Evolutionary conservation across 169 alveolate species (phyloP), one percentile per base, ranked within the genome.

Genomic region (Eimeria praecox): DNA sequence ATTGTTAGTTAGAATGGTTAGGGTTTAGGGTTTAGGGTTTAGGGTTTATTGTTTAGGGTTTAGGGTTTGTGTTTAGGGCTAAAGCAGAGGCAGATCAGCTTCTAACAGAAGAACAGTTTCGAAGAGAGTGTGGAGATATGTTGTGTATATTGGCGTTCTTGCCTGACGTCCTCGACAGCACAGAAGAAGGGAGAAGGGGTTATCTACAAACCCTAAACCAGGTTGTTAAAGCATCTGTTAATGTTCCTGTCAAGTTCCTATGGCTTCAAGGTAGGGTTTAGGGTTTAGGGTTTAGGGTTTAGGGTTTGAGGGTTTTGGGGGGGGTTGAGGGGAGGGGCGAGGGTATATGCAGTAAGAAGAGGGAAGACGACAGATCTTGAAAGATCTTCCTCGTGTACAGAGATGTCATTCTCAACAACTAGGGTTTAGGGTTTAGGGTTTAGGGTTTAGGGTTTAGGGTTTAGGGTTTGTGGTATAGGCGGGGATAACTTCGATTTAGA

Each of bases 111-210:
- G 89, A 64, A 14, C 96, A 95, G 94, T 71, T 87, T 83, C 64
- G 83, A 75, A 95, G 80, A 38, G 90, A 24, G 46, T 98, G 99
- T 87, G 86, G 93, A 33, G 94, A 95, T 62, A 97, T 97, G 73
- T 97, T 98, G 56, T 98, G 99, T 66, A 96, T 98, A 40, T 90
- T 98, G 56, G 97, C 98, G 27, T 98, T 98, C 97, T 96, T 98
- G 35, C 99, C 99, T 18, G 98, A 98, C 95, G 97, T 98, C 75
- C 97, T 97, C 56, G 99, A 98, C 77, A 95, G 98, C 49, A 95
- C 97, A 56, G 94, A 16, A 22, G 92, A 96, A 35, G 98, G 98
- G 89, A 97, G 99, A 96, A 96, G 98, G 75, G 90, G 92, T 46
- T 98, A 98, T 82, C 90, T 98, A 35, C 97, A 97, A 18, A 73